phyloP scores from a whole-genome alignment of 345 rosid species.

The Lumnitzera littorea region DNA sequence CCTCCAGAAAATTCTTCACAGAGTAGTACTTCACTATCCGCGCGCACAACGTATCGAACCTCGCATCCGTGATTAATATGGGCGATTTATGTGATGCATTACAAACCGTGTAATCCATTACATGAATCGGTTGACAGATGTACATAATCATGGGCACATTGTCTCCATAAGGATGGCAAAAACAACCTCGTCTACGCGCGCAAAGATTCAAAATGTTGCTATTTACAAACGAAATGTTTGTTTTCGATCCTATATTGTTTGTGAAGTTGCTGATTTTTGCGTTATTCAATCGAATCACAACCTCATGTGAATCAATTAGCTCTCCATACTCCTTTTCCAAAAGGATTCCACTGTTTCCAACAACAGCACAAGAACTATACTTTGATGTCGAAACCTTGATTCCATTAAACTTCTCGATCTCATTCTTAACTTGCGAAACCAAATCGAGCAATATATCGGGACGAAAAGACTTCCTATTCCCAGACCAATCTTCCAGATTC shows the following conservation, averaged over 20 bases:
- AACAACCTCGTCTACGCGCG: slow-evolving; percentile 50
- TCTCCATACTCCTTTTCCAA: slow-evolving; percentile 43
- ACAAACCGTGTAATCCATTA: slow-evolving; percentile 70
- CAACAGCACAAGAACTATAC: slow-evolving; percentile 79
- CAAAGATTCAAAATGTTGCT: slow-evolving; percentile 82
- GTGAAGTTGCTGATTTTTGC: slow-evolving; percentile 48
- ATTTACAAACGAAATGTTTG: slow-evolving; percentile 68
- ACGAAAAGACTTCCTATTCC: slow-evolving; percentile 42
- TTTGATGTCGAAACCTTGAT: slow-evolving; percentile 18
- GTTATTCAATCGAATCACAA: slow-evolving; percentile 85
- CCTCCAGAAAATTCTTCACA: slow-evolving; percentile 46
- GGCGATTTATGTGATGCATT: slow-evolving; percentile 51
- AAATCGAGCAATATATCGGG: slow-evolving; percentile 58
- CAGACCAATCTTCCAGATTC: slow-evolving; percentile 50
- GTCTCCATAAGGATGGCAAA: slow-evolving; percentile 78
- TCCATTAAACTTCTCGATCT: slow-evolving; percentile 42
- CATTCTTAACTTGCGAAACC: slow-evolving; percentile 42
- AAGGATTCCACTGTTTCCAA: slow-evolving; percentile 87
- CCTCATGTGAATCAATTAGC: slow-evolving; percentile 70
- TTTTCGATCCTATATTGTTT: slow-evolving; percentile 61
- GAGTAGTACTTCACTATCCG: slow-evolving; percentile 87
- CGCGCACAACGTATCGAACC: slow-evolving; percentile 70
- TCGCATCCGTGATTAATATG: slow-evolving; percentile 62
- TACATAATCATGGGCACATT: slow-evolving; percentile 66
- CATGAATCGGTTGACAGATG: slow-evolving; percentile 76